Conservation (phyloP, 2,329 filamentous ascomycete genomes). For the Dactylellina cionopaga region DNA sequence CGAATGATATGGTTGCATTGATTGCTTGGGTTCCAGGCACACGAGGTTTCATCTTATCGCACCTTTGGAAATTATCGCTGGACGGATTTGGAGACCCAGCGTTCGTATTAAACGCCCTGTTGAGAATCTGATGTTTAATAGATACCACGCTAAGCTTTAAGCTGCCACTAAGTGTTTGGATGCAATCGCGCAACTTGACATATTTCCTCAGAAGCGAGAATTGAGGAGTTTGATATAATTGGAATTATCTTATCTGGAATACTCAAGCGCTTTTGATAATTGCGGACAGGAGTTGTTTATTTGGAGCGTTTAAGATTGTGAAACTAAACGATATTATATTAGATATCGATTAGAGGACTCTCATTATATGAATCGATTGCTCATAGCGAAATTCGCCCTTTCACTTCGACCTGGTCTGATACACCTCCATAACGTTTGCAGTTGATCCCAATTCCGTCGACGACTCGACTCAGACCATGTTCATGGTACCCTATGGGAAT, state of each 20-base stretch:
- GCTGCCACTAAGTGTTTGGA: too few species aligned
- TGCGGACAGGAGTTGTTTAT: too few species aligned
- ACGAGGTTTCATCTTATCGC: constrained; percentile 33
- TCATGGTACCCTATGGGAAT: constrained; percentile 43
- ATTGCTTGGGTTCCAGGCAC: constrained; percentile 32
- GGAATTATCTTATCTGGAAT: too few species aligned
- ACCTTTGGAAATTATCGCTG: not conserved
- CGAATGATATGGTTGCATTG: constrained; percentile 48
- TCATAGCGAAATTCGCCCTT: constrained; percentile 13
- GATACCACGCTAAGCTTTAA: too few species aligned
- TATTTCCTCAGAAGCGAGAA: too few species aligned
- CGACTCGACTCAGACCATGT: constrained; percentile 38
- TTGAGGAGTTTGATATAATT: too few species aligned
- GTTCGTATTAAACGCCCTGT: not conserved
- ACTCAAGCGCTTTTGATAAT: too few species aligned
- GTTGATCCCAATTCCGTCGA: constrained; percentile 27
- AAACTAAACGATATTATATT: too few species aligned
- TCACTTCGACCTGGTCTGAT: not conserved
- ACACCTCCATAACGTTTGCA: constrained; percentile 45
- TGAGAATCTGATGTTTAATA: not conserved
- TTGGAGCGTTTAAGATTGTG: too few species aligned
- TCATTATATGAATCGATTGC: constrained; percentile 23
- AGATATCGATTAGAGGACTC: too few species aligned
- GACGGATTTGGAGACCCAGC: constrained; percentile 9
- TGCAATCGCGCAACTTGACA: too few species aligned